Conservation (phyloP, 2,329 filamentous ascomycete species). For the Sphaerulina musiva region DNA sequence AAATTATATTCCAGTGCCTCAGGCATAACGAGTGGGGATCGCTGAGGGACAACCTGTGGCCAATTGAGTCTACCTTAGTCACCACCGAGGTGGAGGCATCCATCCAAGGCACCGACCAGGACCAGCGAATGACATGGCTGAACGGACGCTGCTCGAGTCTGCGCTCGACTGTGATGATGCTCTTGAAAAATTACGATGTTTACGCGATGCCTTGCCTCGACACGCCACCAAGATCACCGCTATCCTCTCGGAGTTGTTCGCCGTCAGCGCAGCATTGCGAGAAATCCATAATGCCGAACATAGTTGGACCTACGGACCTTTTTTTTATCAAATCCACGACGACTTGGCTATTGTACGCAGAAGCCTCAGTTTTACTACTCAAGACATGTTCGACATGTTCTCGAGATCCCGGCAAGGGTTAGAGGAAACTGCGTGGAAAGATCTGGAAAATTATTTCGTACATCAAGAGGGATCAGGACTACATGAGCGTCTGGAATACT, state of each 20-base stretch:
- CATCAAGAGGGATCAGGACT: slow-evolving; percentile 44
- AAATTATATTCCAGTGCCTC: slow-evolving; percentile 3
- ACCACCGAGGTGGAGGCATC: neutral
- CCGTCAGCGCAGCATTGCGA: slow-evolving; percentile 47
- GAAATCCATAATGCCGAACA: slow-evolving; percentile 42
- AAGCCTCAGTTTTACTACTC: slow-evolving; percentile 47
- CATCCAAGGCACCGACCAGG: slow-evolving; percentile 9
- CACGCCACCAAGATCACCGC: slow-evolving; percentile 48
- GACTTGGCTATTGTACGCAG: slow-evolving; percentile 46
- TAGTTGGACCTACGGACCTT: slow-evolving; percentile 36
- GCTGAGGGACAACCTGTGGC: neutral
- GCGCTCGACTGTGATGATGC: slow-evolving; percentile 19
- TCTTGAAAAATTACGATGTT: slow-evolving; percentile 37
- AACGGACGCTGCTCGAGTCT: slow-evolving; percentile 13
- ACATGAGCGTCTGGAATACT: slow-evolving; percentile 44
- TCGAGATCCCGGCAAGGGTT: slow-evolving; percentile 36
- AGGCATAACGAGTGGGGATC: too few species aligned
- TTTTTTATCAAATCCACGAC: slow-evolving; percentile 37
- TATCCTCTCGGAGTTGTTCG: slow-evolving; percentile 50
- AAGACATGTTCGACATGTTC: slow-evolving; percentile 45
- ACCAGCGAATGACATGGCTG: slow-evolving; percentile 18
- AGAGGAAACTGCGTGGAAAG: slow-evolving; percentile 48
- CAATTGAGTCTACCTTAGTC: neutral
- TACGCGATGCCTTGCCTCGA: slow-evolving; percentile 47
- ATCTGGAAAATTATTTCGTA: slow-evolving; percentile 43